Evolutionary conservation across 2,329 filamentous ascomycete species (phyloP).

Genomic region (Xylariomycetidae sp.): DNA sequence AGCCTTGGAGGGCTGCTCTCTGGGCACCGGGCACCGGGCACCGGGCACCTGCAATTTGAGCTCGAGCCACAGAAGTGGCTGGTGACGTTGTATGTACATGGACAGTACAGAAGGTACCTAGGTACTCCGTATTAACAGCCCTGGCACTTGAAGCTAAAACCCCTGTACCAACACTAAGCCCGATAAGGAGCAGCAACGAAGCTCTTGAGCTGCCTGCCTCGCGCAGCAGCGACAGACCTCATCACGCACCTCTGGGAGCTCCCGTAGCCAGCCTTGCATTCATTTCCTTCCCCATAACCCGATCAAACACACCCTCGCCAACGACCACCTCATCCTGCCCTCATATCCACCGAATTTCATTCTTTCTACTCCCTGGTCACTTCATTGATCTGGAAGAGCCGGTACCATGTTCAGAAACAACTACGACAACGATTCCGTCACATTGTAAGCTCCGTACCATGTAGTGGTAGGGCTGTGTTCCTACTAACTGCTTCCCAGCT

Average conservation of each 20-base stretch:
- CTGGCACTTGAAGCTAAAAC: too few species aligned
- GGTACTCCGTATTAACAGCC: too few species aligned
- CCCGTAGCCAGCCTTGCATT: slow-evolving; percentile 20
- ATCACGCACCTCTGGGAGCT: slow-evolving; percentile 10
- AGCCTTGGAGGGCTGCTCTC: slow-evolving; percentile 3
- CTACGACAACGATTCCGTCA: slow-evolving; percentile 99
- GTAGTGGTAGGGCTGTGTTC: slow-evolving; percentile 10
- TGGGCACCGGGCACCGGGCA: too few species aligned
- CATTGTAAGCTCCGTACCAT: slow-evolving; percentile 66
- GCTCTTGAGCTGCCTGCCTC: slow-evolving; percentile 28
- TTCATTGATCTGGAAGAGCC: slow-evolving; percentile 2
- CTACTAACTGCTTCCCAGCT: slow-evolving; percentile 52
- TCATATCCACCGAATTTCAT: background rate
- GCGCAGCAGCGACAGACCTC: slow-evolving; percentile 10
- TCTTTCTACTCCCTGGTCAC: background rate
- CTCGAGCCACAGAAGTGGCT: slow-evolving; percentile 22
- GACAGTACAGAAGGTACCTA: slow-evolving; percentile 5
- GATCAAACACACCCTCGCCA: slow-evolving; percentile 9
- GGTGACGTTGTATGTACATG: slow-evolving; percentile 5
- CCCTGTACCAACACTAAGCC: slow-evolving; percentile 23
- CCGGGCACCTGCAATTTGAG: too few species aligned
- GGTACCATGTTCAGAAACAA: slow-evolving; percentile 96
- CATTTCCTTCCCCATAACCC: slow-evolving; percentile 10
- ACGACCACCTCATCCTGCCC: too few species aligned
- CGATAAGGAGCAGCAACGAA: slow-evolving; percentile 23